Conservation (phyloP, 2,329 filamentous ascomycete genomes). For the Fusarium pininemorale region DNA sequence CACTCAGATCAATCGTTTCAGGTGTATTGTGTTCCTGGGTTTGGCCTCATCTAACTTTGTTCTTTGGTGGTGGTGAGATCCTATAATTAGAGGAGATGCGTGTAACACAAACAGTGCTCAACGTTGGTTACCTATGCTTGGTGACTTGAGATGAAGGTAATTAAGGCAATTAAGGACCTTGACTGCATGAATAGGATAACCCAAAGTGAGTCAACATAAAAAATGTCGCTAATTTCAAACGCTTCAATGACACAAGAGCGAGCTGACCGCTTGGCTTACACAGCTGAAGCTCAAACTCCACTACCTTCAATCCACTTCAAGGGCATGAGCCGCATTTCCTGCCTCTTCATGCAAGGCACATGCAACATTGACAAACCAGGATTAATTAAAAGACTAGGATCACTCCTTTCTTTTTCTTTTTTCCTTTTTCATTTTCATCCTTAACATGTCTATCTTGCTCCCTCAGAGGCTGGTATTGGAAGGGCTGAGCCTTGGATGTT, state of each 20-base stretch:
- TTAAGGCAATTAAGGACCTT: not conserved
- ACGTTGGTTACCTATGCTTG: not conserved
- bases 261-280: slow-evolving; percentile 2
- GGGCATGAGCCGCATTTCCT: slow-evolving; percentile 14
- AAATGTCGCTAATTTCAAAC: too few relatives aligned
- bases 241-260: not conserved
- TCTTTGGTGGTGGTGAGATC: not conserved
- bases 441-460: slow-evolving; percentile 1
- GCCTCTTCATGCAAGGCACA: slow-evolving; percentile 33
- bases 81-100: not conserved
- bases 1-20: not conserved
- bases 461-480: slow-evolving; percentile 20
- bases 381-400: slow-evolving; percentile 2
- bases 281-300: slow-evolving; percentile 1
- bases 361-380: not conserved
- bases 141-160: not conserved
- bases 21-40: not conserved
- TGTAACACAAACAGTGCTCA: not conserved
- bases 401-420: not conserved
- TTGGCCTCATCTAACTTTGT: not conserved
- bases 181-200: too few relatives aligned
- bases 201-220: not conserved
- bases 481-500: not conserved
- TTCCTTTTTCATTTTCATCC: not conserved
- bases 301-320: slow-evolving; percentile 19